Evolutionary conservation across 1,139 yeast species (phyloP), one percentile per base, ranked within the genome.

Genomic region (Citeromyces hawaiiensis): DNA sequence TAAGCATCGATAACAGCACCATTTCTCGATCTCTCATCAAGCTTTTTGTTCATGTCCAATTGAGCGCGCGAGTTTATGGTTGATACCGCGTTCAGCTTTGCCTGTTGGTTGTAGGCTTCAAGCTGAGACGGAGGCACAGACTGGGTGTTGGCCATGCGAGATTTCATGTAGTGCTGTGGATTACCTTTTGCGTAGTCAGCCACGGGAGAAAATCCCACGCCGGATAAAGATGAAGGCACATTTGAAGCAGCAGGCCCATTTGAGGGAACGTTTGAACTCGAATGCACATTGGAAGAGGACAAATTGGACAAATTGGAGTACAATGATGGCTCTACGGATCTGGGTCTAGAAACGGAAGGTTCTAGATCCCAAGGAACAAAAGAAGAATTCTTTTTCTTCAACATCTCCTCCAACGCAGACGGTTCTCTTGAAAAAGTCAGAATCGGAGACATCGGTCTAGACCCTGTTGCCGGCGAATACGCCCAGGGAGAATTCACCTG

Each of bases 1-100:
- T 23, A 23, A 9, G 27, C 8, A 9, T 23, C 27, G 27, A 23
- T 23, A 23, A 23, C 27, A 23, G 8, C 11, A 11, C 27, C 27
- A 9, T 23, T 23, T 23, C 27, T 23, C 11, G 27, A 23, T 5
- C 27, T 23, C 11, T 23, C 27, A 6, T 23, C 27, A 7, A 23
- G 4, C 27, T 9, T 23, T 23, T 23, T 23, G 27, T 23, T 23
- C 27, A 23, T 7, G 51, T 76, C 83, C 45, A 75, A 60, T 10
- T 76, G 78, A 17, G 72, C 76, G 39, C 83, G 58, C 10, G 72
- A 71, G 48, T 75, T 73, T 43, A 76, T 76, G 4, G 83, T 76
- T 15, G 78, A 71, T 44, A 76, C 61, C 1, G 83, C 82, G 18
- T 79, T 78, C 45, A 77, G 57, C 53, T 76, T 76, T 47, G 71